These are phyloP conservation scores for Coemansia reversa DNA, from an alignment of 192 early-diverging fungal species.

Conservation along the genomic window DNA sequence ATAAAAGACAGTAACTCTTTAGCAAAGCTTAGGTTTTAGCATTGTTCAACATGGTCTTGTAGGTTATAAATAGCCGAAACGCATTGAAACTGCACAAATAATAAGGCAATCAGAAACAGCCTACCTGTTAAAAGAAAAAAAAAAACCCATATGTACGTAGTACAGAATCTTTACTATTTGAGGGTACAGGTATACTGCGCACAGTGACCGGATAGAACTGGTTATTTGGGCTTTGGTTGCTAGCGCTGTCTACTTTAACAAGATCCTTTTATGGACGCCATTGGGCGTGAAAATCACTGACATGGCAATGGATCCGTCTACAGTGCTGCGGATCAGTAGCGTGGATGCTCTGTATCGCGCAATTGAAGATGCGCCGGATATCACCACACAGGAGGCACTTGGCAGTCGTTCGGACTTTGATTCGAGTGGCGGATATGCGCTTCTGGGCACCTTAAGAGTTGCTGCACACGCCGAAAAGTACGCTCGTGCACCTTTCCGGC, in stretches of 20 bases:
- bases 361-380: not conserved
- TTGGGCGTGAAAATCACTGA: not conserved
- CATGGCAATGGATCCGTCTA: slow-evolving; percentile 14
- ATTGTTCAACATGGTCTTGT: not conserved
- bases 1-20: not conserved
- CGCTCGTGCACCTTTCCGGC: slow-evolving; percentile 12
- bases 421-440: slow-evolving; percentile 14
- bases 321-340: slow-evolving; percentile 16
- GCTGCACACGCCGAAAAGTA: slow-evolving; percentile 22
- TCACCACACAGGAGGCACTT: not conserved
- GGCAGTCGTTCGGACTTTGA: not conserved
- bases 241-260: not conserved
- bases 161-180: not conserved
- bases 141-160: not conserved
- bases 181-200: not conserved
- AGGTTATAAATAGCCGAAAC: not conserved
- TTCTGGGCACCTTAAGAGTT: slow-evolving; percentile 31
- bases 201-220: not conserved
- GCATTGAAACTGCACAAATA: not conserved
- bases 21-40: not conserved
- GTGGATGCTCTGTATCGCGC: slow-evolving; percentile 3
- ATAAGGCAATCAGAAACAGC: not conserved
- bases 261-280: not conserved
- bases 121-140: no score
- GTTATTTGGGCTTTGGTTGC: not conserved